phyloP scores from a whole-genome alignment of 176 grass and related monocot genomes.

The Ensete glaucum region DNA sequence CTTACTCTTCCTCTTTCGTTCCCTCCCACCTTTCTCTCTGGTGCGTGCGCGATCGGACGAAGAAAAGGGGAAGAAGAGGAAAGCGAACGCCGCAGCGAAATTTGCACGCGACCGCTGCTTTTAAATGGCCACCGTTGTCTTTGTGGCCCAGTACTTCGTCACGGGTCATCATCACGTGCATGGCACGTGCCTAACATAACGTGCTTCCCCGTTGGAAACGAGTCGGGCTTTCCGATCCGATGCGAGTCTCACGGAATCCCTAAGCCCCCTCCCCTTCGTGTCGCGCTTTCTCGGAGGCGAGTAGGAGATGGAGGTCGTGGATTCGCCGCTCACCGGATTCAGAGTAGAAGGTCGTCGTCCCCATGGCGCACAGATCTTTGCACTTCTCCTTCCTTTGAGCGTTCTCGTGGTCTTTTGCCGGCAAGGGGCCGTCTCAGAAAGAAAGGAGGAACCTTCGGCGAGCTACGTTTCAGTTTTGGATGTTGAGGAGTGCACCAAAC shows the following conservation, averaged over 20 bases:
- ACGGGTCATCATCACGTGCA: too few relatives aligned
- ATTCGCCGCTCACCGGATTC: constrained; percentile 9
- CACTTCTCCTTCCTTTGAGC: not conserved
- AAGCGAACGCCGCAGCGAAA: not conserved
- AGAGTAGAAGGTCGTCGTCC: constrained; percentile 1
- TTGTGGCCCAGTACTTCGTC: too few relatives aligned
- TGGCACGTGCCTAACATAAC: too few relatives aligned
- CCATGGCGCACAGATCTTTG: not conserved
- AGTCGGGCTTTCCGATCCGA: too few relatives aligned
- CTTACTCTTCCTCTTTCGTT: not conserved
- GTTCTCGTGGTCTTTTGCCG: not conserved
- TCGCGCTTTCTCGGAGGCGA: too few relatives aligned
- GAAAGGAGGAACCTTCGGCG: too few relatives aligned
- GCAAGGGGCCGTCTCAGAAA: not conserved
- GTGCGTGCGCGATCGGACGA: not conserved
- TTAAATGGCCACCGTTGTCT: not conserved
- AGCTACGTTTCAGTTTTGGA: too few relatives aligned
- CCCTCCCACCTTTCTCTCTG: not conserved
- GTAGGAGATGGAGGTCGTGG: not conserved
- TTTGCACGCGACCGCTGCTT: not conserved
- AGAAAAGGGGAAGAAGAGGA: not conserved
- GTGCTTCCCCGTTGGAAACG: too few relatives aligned
- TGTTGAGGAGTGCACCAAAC: too few relatives aligned
- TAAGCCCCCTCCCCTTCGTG: too few relatives aligned
- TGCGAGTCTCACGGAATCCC: too few relatives aligned